These are phyloP conservation scores for Monosporozyma solicola DNA, from an alignment of 805 yeast species.

Conservation along the genomic window DNA sequence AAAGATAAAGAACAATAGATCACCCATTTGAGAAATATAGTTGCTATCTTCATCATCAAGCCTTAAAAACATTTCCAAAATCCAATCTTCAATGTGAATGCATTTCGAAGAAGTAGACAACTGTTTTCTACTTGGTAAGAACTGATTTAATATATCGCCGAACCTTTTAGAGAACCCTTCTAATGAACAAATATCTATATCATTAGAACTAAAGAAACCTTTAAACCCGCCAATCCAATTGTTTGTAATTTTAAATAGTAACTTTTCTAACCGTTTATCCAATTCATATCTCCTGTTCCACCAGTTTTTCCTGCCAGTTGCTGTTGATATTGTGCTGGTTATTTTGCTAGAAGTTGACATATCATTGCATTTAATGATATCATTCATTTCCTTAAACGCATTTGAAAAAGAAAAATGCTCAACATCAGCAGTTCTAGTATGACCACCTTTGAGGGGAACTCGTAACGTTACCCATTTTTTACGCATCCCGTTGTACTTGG, in stretches of 20 bases:
- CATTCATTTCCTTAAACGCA: constrained; percentile 38
- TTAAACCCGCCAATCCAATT: constrained; percentile 74
- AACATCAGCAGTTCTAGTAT: constrained; percentile 37
- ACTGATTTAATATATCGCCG: constrained; percentile 33
- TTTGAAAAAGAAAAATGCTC: constrained; percentile 35
- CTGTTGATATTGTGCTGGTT: constrained; percentile 44
- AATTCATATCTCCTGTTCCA: constrained; percentile 61
- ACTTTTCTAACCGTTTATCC: constrained; percentile 44
- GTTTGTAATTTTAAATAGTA: constrained; percentile 51
- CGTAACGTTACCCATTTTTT: constrained; percentile 40
- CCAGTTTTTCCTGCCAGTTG: constrained; percentile 62
- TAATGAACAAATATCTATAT: constrained; percentile 21
- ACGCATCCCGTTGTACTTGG: constrained; percentile 33
- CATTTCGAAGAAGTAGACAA: constrained; percentile 18
- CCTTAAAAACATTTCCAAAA: constrained; percentile 44
- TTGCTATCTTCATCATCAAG: constrained; percentile 29
- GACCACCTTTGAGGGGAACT: constrained; percentile 50
- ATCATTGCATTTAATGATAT: constrained; percentile 55
- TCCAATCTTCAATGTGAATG: constrained; percentile 35
- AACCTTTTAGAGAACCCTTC: constrained; percentile 32
- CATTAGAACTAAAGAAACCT: constrained; percentile 44
- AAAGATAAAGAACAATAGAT: constrained; percentile 51
- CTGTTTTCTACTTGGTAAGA: constrained; percentile 41
- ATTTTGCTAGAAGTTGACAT: constrained; percentile 45
- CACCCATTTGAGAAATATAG: constrained; percentile 41